Evolutionary conservation across 148 eudicot species (phyloP), one percentile per base, ranked within the genome.

Genomic region (Simmondsia chinensis): DNA sequence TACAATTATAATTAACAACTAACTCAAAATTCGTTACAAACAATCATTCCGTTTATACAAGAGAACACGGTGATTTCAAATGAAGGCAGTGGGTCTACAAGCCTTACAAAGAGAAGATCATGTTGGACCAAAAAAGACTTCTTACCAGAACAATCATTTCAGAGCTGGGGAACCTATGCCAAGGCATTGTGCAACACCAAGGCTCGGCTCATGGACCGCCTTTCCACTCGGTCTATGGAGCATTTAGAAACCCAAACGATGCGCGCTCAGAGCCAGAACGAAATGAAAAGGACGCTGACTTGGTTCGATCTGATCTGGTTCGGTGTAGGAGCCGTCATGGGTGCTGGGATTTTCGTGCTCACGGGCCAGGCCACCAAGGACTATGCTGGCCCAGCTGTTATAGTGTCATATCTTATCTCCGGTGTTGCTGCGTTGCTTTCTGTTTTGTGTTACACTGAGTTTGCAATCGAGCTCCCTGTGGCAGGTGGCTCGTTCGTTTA

Each of bases 291-390:
- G 35, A 57, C 73, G 0, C 57, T 83, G 5, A 49, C 33, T 1
- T 79, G 87, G 94, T 79, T 80, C 83, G 94, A 83, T 46, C 51
- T 83, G 0, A 70, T 73, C 30, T 83, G 94, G 83, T 76, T 79
- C 39, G 87, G 94, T 9, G 61, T 83, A 50, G 94, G 94, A 0
- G 78, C 83, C 2, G 87, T 83, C 1, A 68, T 83, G 9, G 94
- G 94, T 4, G 71, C 87, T 29, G 94, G 94, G 1, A 67, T 83
- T 6, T 79, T 83, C 31, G 94, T 83, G 0, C 80, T 83, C 23
- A 79, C 87, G 0, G 94, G 94, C 1, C 87, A 52, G 3, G 94
- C 68, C 45, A 83, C 94, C 1, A 37, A 20, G 0, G 18, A 59
- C 0, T 28, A 48, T 13, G 71, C 79, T 4, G 87, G 87, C 0